Base-by-base conservation (phyloP, 108 stramenopile species). In the Pseudonitzschia delicatissima region DNA sequence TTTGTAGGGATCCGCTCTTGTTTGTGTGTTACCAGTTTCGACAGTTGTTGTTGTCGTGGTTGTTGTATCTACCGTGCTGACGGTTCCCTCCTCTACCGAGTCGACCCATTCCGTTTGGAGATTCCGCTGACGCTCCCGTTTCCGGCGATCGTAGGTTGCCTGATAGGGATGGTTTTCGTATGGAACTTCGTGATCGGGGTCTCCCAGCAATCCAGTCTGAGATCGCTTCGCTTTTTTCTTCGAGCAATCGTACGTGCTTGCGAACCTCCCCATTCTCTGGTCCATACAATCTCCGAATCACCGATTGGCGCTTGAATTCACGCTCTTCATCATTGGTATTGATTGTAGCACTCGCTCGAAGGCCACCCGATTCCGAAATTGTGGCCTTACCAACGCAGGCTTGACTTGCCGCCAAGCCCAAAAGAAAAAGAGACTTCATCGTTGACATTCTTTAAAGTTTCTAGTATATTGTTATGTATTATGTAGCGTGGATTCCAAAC, bases 141-240 rank as follows among this genome's bases (percentile, higher is more conserved):
- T 27, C 35, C 60, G 39, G 0, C 49, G 39, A 52, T 67, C 28
- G 7, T 50, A 52, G 62, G 36, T 57, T 15, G 40, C 34, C 32
- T 39, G 36, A 36, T 78, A 89, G 13, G 88, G 88, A 64, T 92
- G 88, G 65, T 89, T 84, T 31, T 78, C 69, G 62, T 93, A 93
- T 7, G 67, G 61, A 21, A 93, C 62, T 0, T 11, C 26, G 67
- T 90, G 85, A 29, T 84, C 49, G 8, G 85, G 82, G 64, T 92
- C 88, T 21, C 76, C 69, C 21, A 66, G 23, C 31, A 88, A 74
- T 0, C 88, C 92, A 0, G 88, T 88, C 47, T 68, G 74, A 26
- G 58, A 85, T 63, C 87, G 87, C 9, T 71, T 42, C 44, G 69
- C 58, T n/a, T 31, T 50, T 49, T 65, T 88, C 85, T 62, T 93